phyloP scores from a whole-genome alignment of 495 filamentous ascomycete genomes.

The Friedmanniomyces endolithicus region DNA sequence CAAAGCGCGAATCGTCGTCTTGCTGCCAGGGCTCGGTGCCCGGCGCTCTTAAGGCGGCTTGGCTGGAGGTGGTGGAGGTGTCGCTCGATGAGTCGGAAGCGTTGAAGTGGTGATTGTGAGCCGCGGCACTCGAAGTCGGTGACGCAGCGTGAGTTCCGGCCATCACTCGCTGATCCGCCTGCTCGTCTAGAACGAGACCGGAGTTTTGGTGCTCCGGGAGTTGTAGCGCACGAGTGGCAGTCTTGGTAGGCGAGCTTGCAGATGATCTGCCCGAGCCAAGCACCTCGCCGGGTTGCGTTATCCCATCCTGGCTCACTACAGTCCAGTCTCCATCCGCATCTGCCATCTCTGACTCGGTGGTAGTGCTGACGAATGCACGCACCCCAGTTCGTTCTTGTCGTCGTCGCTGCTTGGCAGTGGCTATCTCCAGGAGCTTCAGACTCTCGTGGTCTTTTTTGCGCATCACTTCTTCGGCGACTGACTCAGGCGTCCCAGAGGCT shows the following conservation, averaged over 20 bases:
- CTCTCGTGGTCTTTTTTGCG: neutral
- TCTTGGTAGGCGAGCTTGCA: neutral
- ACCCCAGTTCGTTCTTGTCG: neutral
- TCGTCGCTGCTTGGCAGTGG: neutral
- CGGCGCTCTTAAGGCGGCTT: too few relatives aligned
- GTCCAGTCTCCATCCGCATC: neutral
- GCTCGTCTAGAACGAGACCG: too few relatives aligned
- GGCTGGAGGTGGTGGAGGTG: too few relatives aligned
- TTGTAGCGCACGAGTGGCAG: too few relatives aligned
- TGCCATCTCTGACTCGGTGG: neutral
- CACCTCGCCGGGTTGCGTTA: neutral
- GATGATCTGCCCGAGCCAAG: neutral
- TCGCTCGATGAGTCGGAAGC: too few relatives aligned
- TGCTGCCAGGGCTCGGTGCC: neutral
- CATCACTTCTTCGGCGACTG: too few relatives aligned
- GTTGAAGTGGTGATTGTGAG: too few relatives aligned
- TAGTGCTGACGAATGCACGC: neutral
- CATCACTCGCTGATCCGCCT: too few relatives aligned
- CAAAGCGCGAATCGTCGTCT: too few relatives aligned
- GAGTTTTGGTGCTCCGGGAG: too few relatives aligned
- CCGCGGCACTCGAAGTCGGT: too few relatives aligned
- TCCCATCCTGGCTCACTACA: neutral
- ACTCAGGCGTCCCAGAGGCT: neutral
- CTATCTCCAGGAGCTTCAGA: neutral
- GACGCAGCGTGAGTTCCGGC: too few relatives aligned